phyloP scores from a whole-genome alignment of 2,329 filamentous ascomycete genomes.

The Cercospora janseana region DNA sequence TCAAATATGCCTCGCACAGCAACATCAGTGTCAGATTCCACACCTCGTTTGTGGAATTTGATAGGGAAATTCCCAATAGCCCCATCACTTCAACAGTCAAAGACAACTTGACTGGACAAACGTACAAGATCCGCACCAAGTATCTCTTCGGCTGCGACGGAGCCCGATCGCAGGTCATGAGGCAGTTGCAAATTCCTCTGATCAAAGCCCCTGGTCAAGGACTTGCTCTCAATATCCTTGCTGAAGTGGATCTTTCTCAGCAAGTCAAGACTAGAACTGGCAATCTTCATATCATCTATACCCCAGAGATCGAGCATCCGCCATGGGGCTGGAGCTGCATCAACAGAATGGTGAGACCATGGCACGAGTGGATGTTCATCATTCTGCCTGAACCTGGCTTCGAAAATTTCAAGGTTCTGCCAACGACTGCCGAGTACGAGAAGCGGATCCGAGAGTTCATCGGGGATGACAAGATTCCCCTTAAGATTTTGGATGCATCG shows the following conservation, averaged over 20 bases:
- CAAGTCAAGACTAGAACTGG: constrained; percentile 52
- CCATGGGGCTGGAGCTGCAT: constrained; percentile 53
- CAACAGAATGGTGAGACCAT: constrained; percentile 62
- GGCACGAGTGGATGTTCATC: constrained; percentile 57
- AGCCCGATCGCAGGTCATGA: constrained; percentile 47
- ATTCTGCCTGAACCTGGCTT: constrained; percentile 48
- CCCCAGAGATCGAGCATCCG: constrained; percentile 51
- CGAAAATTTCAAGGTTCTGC: constrained; percentile 40
- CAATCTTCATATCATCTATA: constrained; percentile 61
- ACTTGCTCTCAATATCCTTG: constrained; percentile 51
- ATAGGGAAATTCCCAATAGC: constrained; percentile 24
- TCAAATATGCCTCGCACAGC: constrained; percentile 39
- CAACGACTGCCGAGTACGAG: constrained; percentile 50
- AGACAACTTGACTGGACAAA: constrained; percentile 38
- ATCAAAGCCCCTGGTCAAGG: constrained; percentile 46
- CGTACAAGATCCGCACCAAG: constrained; percentile 52
- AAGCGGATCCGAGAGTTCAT: constrained; percentile 51
- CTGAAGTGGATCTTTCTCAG: constrained; percentile 52
- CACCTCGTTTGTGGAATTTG: constrained; percentile 38
- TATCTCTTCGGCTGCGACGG: constrained; percentile 63
- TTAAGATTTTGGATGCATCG: constrained; percentile 54
- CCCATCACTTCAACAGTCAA: constrained; percentile 40
- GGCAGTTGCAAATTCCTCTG: constrained; percentile 50
- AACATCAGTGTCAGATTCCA: constrained; percentile 45
- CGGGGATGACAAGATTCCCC: constrained; percentile 53